phyloP scores from a whole-genome alignment of 768 basidiomycete species.

The Trametopsis cervina region DNA sequence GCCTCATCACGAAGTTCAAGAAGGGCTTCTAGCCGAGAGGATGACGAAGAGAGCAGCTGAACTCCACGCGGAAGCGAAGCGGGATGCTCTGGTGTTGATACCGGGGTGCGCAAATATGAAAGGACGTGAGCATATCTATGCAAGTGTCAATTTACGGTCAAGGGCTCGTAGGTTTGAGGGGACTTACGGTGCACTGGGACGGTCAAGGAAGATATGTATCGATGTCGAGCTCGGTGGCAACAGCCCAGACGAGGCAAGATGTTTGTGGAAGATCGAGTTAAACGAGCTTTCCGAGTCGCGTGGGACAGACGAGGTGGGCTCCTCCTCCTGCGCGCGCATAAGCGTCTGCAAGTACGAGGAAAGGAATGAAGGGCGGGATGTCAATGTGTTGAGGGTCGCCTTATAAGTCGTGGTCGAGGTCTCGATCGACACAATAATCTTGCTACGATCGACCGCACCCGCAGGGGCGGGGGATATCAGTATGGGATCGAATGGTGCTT shows the following conservation, averaged over 20 bases:
- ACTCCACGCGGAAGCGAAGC: constrained; percentile 55
- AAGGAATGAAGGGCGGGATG: constrained; percentile 62
- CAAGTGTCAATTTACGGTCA: neutral
- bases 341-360: constrained; percentile 30
- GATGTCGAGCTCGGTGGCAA: constrained; percentile 37
- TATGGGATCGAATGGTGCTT: constrained; percentile 57
- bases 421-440: constrained; percentile 65
- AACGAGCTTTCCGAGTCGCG: constrained; percentile 40
- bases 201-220: constrained; percentile 73
- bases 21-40: constrained; percentile 52
- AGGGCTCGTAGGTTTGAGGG: neutral
- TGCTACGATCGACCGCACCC: constrained; percentile 44
- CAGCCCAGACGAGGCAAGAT: constrained; percentile 55
- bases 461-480: constrained; percentile 45
- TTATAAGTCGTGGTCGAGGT: constrained; percentile 61
- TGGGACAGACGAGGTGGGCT: constrained; percentile 34
- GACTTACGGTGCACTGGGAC: constrained; percentile 73
- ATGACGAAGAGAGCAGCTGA: constrained; percentile 38
- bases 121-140: constrained; percentile 66
- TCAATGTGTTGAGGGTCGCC: constrained; percentile 61
- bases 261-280: constrained; percentile 49
- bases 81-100: constrained; percentile 36
- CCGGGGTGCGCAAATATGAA: constrained; percentile 59
- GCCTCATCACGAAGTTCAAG: constrained; percentile 79
- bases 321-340: constrained; percentile 21